These are phyloP conservation scores for Cutaneotrichosporon sp. DNA, from an alignment of 1,284 basidiomycete genomes.

Conservation along the genomic window DNA sequence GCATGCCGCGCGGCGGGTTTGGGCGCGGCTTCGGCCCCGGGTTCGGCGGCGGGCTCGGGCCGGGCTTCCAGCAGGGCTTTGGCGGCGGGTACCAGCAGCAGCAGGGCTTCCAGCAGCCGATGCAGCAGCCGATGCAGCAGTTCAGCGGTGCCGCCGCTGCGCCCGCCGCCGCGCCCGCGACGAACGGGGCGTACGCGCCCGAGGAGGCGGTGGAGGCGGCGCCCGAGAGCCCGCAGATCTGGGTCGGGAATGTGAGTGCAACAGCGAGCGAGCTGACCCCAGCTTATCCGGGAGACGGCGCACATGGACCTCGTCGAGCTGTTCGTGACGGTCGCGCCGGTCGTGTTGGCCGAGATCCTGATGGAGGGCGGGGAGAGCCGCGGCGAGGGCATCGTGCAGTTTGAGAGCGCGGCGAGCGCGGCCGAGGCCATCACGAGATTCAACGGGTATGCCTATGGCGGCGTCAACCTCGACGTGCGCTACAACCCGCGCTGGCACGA, in stretches of 20 bases:
- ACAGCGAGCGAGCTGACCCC: slow-evolving; percentile 4
- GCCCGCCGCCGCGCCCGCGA: too few relatives aligned
- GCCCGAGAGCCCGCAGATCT: slow-evolving; percentile 83
- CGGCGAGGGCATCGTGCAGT: slow-evolving; percentile 93
- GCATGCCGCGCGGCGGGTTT: slow-evolving; percentile 62
- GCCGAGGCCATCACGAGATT: slow-evolving; percentile 94
- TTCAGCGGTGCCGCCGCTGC: too few relatives aligned
- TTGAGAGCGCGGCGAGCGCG: slow-evolving; percentile 81
- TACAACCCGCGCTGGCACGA: slow-evolving; percentile 93
- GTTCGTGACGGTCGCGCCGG: slow-evolving; percentile 95
- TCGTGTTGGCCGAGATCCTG: slow-evolving; percentile 90
- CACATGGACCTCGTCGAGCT: slow-evolving; percentile 97
- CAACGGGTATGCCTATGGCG: slow-evolving; percentile 87
- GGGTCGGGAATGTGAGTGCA: slow-evolving; percentile 87
- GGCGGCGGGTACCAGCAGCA: background rate
- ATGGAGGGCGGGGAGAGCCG: slow-evolving; percentile 88
- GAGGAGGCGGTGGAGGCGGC: background rate
- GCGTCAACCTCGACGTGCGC: slow-evolving; percentile 82
- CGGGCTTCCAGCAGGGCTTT: background rate
- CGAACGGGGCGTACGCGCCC: background rate
- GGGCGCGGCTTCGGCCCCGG: slow-evolving; percentile 32
- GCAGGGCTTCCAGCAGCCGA: background rate
- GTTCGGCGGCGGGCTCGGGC: slow-evolving; percentile 55
- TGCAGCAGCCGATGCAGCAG: background rate
- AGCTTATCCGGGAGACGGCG: slow-evolving; percentile 99